phyloP scores from a whole-genome alignment of 176 grass and related monocot genomes.

The Dendrocalamus sinicus region DNA sequence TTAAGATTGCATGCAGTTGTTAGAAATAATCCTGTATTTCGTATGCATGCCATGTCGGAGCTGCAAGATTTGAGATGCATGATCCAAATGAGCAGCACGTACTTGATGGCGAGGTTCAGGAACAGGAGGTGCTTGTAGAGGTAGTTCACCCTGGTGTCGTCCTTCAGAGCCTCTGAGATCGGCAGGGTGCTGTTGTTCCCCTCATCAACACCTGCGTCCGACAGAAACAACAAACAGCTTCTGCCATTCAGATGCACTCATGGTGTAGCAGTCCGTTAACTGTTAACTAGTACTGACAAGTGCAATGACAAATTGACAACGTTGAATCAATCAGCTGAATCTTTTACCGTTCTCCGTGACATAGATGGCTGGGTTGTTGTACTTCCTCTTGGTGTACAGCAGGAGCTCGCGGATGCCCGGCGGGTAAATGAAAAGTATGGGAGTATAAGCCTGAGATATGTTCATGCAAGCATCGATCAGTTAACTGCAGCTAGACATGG shows the following conservation, averaged over 20 bases:
- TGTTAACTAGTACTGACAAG: neutral
- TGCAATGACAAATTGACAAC: no score
- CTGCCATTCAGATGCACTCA: no score
- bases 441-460: no score
- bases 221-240: no score
- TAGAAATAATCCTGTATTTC: no score
- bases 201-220: constrained; percentile 24
- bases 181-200: constrained; percentile 50
- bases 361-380: constrained; percentile 57
- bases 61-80: no score
- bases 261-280: no score
- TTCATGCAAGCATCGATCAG: no score
- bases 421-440: constrained; percentile 45
- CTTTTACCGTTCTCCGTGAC: constrained; percentile 55
- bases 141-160: constrained; percentile 42
- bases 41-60: no score
- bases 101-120: constrained; percentile 57
- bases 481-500: no score
- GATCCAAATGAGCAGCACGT: neutral
- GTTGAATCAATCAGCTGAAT: no score
- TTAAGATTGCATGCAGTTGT: no score
- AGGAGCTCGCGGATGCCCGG: constrained; percentile 49
- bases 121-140: constrained; percentile 48
- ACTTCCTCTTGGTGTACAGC: constrained; percentile 55
- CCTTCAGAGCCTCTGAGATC: constrained; percentile 48